A percentile compares a stretch with the other conserved stretches of the same genome.
phyloP scores from a whole-genome alignment of 2,329 filamentous ascomycete species.

The Diaporthe vaccinii region DNA sequence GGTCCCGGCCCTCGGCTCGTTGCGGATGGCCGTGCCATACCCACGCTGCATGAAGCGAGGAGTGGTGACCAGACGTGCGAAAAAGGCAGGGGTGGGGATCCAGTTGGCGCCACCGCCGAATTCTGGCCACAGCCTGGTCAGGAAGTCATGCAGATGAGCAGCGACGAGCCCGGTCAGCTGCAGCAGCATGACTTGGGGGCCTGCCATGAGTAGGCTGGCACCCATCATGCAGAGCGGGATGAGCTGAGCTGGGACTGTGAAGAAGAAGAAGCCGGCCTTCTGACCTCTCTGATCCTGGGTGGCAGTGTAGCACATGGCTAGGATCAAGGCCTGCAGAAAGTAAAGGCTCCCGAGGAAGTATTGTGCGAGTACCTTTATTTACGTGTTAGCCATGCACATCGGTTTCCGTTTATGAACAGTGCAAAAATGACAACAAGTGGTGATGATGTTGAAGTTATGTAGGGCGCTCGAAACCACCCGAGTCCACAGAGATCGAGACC shows the following conservation, averaged over 20 bases:
- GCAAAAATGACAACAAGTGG: constrained; percentile 42
- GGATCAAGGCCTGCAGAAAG: constrained; percentile 75
- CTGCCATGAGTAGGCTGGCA: constrained; percentile 76
- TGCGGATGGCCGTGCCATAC: constrained; percentile 74
- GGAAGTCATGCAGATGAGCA: constrained; percentile 91
- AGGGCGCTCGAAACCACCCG: constrained; percentile 74
- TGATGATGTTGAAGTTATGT: constrained; percentile 59
- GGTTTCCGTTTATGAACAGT: too few relatives aligned
- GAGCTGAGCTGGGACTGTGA: constrained; percentile 85
- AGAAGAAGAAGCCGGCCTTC: constrained; percentile 83
- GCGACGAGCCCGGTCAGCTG: constrained; percentile 86
- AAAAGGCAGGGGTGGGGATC: constrained; percentile 79
- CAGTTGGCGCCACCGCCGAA: constrained; percentile 87
- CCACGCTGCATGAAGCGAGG: constrained; percentile 62
- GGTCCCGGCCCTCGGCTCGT: constrained; percentile 53
- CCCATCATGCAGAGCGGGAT: constrained; percentile 85
- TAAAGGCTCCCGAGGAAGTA: constrained; percentile 63
- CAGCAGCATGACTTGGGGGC: constrained; percentile 69
- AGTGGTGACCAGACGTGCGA: constrained; percentile 75
- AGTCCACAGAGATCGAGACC: constrained; percentile 69
- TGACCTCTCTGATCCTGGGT: constrained; percentile 86
- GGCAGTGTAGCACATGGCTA: constrained; percentile 87
- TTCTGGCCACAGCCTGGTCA: constrained; percentile 88
- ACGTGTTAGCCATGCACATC: constrained; percentile 27
- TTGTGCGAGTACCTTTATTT: constrained; percentile 63